Percentiles rank a stretch among this genome's conserved stretches.
These are phyloP conservation scores for Daldinia childiae DNA, from an alignment of 495 filamentous ascomycete genomes.

Conservation along the genomic window DNA sequence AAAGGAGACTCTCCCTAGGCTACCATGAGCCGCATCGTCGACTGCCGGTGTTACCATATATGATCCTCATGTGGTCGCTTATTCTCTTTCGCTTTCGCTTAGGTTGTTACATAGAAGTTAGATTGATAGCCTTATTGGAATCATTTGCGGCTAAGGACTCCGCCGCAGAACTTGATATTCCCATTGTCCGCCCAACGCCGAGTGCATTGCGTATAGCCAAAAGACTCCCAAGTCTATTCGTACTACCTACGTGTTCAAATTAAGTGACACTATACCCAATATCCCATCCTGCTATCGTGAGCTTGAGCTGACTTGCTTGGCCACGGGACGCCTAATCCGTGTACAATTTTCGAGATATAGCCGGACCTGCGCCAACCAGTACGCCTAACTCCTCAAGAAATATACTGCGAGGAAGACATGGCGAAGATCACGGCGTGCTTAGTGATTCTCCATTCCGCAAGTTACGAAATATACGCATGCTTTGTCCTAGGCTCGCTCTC, in stretches of 20 bases:
- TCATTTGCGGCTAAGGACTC: conserved; percentile 1
- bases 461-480: conserved; percentile 3
- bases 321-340: conserved; percentile 22
- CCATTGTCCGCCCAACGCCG: conserved; percentile 2
- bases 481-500: conserved; percentile 5
- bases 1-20: neutral
- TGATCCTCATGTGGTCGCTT: neutral
- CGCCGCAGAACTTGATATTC: conserved; percentile 8
- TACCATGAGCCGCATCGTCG: conserved; percentile 24
- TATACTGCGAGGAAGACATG: neutral
- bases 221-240: neutral
- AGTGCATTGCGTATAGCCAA: neutral
- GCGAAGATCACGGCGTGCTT: neutral
- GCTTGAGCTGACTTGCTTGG: conserved; percentile 7
- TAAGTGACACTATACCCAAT: conserved; percentile 13
- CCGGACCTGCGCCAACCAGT: conserved; percentile 15
- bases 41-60: conserved; percentile 19
- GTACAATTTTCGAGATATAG: conserved; percentile 26
- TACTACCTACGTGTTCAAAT: conserved; percentile 14
- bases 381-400: conserved; percentile 11
- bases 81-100: neutral
- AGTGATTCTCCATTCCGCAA: neutral
- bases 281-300: conserved; percentile 1
- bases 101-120: conserved; percentile 11
- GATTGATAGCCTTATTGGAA: conserved; percentile 13